These are phyloP conservation scores for Ramalina peruviana DNA, from an alignment of 495 filamentous ascomycete species.

Conservation along the genomic window DNA sequence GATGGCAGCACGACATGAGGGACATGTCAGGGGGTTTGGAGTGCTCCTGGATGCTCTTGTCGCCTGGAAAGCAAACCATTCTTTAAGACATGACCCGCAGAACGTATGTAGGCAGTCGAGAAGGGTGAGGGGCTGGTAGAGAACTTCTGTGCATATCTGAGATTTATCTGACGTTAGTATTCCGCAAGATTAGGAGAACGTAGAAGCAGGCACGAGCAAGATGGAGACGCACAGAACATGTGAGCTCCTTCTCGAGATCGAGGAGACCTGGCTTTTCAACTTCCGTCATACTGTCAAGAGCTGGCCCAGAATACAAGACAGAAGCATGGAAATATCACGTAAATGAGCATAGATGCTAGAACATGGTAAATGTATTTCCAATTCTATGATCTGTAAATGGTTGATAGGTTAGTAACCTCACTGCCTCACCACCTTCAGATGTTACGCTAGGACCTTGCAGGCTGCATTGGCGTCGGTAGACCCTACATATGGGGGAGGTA, in stretches of 20 bases:
- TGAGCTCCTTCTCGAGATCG: slow-evolving; percentile 79
- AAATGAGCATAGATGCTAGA: too few relatives aligned
- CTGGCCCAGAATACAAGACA: too few relatives aligned
- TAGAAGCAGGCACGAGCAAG: too few relatives aligned
- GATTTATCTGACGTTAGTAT: background rate
- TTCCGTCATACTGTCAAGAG: slow-evolving; percentile 20
- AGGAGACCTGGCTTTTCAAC: slow-evolving; percentile 21
- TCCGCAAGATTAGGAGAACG: too few relatives aligned
- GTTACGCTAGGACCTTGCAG: too few relatives aligned
- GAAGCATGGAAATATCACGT: too few relatives aligned
- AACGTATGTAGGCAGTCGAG: slow-evolving; percentile 97
- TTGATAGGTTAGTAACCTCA: too few relatives aligned
- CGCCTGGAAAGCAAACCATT: slow-evolving; percentile 68
- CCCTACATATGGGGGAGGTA: too few relatives aligned
- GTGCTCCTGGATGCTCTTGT: slow-evolving; percentile 39
- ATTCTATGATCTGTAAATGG: too few relatives aligned
- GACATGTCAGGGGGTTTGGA: slow-evolving; percentile 62
- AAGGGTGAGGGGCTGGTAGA: slow-evolving; percentile 88
- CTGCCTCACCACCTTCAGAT: too few relatives aligned
- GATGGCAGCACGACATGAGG: slow-evolving; percentile 77
- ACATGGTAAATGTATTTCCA: too few relatives aligned
- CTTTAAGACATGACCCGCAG: slow-evolving; percentile 85
- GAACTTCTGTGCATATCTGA: slow-evolving; percentile 91
- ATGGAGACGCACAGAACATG: slow-evolving; percentile 63
- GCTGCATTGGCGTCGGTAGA: too few relatives aligned